Percentiles rank a stretch among this genome's conserved stretches.
phyloP scores from a whole-genome alignment of 176 grass and related monocot genomes.

The Oryza nivara region DNA sequence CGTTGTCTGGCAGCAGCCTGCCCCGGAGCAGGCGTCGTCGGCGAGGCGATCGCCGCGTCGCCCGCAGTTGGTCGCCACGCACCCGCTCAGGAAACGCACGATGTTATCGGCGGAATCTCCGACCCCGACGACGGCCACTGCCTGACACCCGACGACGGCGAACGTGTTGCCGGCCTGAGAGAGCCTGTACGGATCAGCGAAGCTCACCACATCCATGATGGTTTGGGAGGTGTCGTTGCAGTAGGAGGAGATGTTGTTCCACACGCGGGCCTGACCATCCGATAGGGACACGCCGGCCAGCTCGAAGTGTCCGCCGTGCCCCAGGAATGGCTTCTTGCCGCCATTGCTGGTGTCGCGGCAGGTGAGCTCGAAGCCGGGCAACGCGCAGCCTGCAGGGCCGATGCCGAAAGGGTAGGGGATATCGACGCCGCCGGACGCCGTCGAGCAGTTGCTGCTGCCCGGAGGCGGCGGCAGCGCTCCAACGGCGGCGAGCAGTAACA shows the following conservation, averaged over 20 bases:
- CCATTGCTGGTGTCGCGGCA: not conserved
- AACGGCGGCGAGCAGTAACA: not conserved
- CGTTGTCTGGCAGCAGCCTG: too few relatives aligned
- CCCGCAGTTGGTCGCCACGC: too few relatives aligned
- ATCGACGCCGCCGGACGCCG: not conserved
- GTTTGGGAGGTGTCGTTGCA: not conserved
- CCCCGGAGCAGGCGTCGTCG: too few relatives aligned
- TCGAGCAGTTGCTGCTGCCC: not conserved
- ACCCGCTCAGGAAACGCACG: too few relatives aligned
- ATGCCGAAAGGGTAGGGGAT: not conserved
- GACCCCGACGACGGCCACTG: constrained; percentile 8
- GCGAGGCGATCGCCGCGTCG: too few relatives aligned
- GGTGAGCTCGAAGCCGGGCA: not conserved
- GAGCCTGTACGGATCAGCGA: not conserved
- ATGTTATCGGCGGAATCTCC: too few relatives aligned
- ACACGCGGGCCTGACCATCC: not conserved
- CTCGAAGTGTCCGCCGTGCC: not conserved
- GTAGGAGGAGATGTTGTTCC: constrained; percentile 17
- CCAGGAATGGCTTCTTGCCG: not conserved
- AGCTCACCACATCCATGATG: too few relatives aligned
- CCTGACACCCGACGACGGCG: not conserved
- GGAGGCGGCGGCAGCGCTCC: too few relatives aligned
- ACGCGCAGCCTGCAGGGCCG: not conserved
- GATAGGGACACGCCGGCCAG: not conserved
- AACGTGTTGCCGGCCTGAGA: constrained; percentile 30